phyloP scores from a whole-genome alignment of 1,139 yeast species.

The Pichia sp. region DNA sequence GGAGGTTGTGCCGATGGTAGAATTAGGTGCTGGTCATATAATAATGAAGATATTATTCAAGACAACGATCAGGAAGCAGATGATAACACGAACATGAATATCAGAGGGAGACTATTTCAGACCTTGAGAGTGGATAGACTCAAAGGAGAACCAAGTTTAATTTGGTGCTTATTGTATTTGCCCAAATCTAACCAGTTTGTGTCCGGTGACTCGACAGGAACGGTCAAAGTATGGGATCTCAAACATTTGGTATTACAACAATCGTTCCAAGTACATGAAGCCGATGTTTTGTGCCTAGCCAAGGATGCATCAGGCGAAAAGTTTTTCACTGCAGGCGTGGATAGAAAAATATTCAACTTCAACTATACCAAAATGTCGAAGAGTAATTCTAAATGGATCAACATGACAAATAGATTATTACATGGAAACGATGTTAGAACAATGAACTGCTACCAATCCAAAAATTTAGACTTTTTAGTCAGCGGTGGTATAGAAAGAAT shows the following conservation, averaged over 20 bases:
- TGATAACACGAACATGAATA: conserved; percentile 9
- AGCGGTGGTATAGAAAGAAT: conserved; percentile 91
- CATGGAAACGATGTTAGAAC: conserved; percentile 91
- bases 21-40: conserved; percentile 71
- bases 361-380: conserved; percentile 36
- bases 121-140: conserved; percentile 55
- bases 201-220: conserved; percentile 95
- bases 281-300: conserved; percentile 78
- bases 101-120: conserved; percentile 30
- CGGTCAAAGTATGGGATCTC: conserved; percentile 89
- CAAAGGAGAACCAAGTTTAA: conserved; percentile 54
- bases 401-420: conserved; percentile 67
- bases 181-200: conserved; percentile 66
- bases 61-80: not conserved
- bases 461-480: conserved; percentile 62
- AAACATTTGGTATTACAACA: conserved; percentile 71
- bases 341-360: conserved; percentile 79
- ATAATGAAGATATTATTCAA: not conserved
- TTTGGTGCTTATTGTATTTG: conserved; percentile 78
- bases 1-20: conserved; percentile 98
- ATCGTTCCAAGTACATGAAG: conserved; percentile 80
- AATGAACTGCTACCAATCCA: conserved; percentile 65
- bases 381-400: conserved; percentile 63
- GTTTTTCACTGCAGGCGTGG: conserved; percentile 89
- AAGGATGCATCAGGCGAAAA: conserved; percentile 59